Conservation (phyloP, 306 rosid genomes). For the Prunus mira region DNA sequence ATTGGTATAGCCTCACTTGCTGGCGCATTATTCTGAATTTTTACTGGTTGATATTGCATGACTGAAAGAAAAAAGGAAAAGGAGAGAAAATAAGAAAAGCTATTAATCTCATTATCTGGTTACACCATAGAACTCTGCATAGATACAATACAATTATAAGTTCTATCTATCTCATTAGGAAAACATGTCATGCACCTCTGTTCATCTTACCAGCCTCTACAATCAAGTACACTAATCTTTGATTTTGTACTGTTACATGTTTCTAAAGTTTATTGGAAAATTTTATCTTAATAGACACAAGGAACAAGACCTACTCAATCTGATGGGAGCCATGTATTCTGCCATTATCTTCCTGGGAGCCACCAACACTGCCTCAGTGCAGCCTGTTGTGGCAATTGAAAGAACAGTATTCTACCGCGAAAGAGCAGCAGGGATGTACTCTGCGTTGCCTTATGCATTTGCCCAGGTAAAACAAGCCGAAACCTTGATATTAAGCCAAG, state of each 20-base stretch:
- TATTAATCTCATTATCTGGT: too few relatives aligned
- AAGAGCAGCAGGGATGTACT: conserved; percentile 30
- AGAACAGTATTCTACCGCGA: conserved; percentile 33
- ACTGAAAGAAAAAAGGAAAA: too few relatives aligned
- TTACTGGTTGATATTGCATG: too few relatives aligned
- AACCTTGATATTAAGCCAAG: neutral
- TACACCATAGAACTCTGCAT: too few relatives aligned
- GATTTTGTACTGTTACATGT: neutral
- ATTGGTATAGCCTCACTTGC: too few relatives aligned
- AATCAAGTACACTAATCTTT: neutral
- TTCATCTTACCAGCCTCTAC: neutral
- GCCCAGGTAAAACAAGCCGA: conserved; percentile 44
- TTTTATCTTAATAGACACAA: neutral
- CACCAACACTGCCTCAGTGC: conserved; percentile 18
- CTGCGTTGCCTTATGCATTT: conserved; percentile 34
- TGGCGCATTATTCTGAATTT: too few relatives aligned
- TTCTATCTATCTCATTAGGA: too few relatives aligned
- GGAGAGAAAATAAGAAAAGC: too few relatives aligned
- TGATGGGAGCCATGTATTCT: conserved; percentile 28
- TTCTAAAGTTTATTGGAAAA: neutral
- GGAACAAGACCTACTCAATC: conserved; percentile 22
- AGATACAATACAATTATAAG: too few relatives aligned
- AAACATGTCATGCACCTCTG: too few relatives aligned
- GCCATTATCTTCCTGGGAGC: conserved; percentile 28
- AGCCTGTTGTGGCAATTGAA: conserved; percentile 18